phyloP scores from a whole-genome alignment of 805 yeast genomes.

The Zygosaccharomyces lentus region DNA sequence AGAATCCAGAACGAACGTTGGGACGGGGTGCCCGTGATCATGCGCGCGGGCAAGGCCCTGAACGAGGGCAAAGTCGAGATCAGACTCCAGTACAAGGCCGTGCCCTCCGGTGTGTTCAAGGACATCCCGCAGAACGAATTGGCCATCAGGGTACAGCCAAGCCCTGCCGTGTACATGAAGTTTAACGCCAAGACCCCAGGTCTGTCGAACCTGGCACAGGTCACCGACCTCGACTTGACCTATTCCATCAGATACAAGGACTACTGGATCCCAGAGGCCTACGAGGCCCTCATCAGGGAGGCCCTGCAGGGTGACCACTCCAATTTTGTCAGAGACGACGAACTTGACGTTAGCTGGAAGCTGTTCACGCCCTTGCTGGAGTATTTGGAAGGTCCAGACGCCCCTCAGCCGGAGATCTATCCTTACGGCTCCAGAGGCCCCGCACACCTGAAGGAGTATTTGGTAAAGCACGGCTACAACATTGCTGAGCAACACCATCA shows the following conservation, averaged over 20 bases:
- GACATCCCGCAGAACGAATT: conserved; percentile 86
- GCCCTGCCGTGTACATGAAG: conserved; percentile 90
- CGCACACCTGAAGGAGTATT: conserved; percentile 51
- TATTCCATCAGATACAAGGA: conserved; percentile 77
- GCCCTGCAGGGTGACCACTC: conserved; percentile 90
- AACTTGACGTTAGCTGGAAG: conserved; percentile 88
- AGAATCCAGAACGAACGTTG: conserved; percentile 89
- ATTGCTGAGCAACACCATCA: conserved; percentile 48
- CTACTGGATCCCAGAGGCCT: conserved; percentile 96
- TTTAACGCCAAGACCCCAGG: conserved; percentile 95
- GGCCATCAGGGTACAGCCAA: conserved; percentile 90
- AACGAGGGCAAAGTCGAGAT: conserved; percentile 94
- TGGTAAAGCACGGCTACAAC: conserved; percentile 68
- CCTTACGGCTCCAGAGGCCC: conserved; percentile 95
- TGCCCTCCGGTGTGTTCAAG: conserved; percentile 74
- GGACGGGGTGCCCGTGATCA: conserved; percentile 95
- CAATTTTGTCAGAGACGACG: conserved; percentile 96
- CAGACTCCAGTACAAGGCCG: conserved; percentile 85
- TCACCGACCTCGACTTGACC: conserved; percentile 87
- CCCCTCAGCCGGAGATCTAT: conserved; percentile 63
- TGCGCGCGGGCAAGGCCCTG: conserved; percentile 97
- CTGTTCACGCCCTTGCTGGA: conserved; percentile 88
- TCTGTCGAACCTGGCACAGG: conserved; percentile 70
- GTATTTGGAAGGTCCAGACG: conserved; percentile 65
- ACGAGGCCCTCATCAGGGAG: conserved; percentile 92